A percentile compares a stretch with the other conserved stretches of the same genome.
Evolutionary conservation across 768 basidiomycete genomes (phyloP).

Genomic region (Phlebiopsis flavidoalba): DNA sequence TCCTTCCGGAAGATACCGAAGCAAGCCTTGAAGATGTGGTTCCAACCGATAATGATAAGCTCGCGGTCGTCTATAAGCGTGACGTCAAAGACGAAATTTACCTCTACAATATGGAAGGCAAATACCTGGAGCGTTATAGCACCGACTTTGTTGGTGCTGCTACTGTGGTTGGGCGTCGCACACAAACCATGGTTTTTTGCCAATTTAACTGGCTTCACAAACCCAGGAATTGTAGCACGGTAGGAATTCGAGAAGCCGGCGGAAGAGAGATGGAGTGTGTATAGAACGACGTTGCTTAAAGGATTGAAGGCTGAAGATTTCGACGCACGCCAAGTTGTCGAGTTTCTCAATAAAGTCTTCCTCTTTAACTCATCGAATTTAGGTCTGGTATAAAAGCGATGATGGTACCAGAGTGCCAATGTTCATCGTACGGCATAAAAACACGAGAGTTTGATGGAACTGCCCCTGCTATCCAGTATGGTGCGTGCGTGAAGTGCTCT

Average conservation of each 20-base stretch:
- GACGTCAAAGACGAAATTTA: conserved; percentile 83
- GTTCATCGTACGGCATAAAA: conserved; percentile 78
- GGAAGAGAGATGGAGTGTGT: conserved; percentile 53
- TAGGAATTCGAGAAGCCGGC: conserved; percentile 48
- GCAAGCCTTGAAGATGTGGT: conserved; percentile 51
- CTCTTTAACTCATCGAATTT: neutral
- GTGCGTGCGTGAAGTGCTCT: conserved; percentile 25
- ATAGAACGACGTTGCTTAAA: conserved; percentile 50
- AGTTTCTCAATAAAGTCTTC: neutral
- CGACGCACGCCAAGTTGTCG: conserved; percentile 51
- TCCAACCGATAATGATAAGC: conserved; percentile 47
- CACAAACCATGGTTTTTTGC: conserved; percentile 61
- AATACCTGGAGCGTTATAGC: conserved; percentile 51
- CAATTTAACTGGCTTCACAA: conserved; percentile 62
- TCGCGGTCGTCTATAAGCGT: conserved; percentile 62
- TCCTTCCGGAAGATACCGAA: conserved; percentile 65
- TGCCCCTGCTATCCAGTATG: conserved; percentile 74
- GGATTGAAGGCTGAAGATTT: conserved; percentile 68
- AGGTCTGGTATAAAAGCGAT: conserved; percentile 77
- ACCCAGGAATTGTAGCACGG: conserved; percentile 58
- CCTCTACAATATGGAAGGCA: conserved; percentile 52
- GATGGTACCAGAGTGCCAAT: conserved; percentile 81
- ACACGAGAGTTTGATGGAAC: conserved; percentile 66
- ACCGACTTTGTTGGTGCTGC: conserved; percentile 64
- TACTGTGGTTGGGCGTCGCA: conserved; percentile 43